These are phyloP conservation scores for Pseudogymnoascus sp. DNA, from an alignment of 2,329 filamentous ascomycete genomes.

Conservation along the genomic window DNA sequence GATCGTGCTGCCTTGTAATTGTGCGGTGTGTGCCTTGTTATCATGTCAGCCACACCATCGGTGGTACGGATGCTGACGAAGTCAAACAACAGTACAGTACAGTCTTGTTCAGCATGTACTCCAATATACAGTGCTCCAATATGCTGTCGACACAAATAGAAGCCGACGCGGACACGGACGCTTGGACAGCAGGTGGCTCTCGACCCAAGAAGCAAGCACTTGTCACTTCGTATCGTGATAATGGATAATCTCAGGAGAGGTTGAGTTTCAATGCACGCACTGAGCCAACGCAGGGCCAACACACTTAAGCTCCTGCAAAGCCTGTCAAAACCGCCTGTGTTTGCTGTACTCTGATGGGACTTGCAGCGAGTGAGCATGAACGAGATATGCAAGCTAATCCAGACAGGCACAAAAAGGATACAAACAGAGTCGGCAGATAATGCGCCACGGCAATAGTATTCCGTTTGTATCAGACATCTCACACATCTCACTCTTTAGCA, in stretches of 20 bases:
- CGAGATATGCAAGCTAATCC: neutral
- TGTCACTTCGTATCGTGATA: neutral
- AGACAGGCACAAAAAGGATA: neutral
- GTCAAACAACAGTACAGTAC: neutral
- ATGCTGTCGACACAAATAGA: constrained; percentile 5
- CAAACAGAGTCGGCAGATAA: neutral
- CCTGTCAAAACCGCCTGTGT: neutral
- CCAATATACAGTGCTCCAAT: neutral
- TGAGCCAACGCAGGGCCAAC: constrained; percentile 1
- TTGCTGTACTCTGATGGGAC: neutral
- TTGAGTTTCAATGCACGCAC: neutral
- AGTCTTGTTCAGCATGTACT: neutral
- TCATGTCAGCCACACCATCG: constrained; percentile 1
- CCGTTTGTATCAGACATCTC: neutral
- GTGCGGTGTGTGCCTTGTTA: neutral
- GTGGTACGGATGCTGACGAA: neutral
- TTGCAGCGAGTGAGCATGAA: neutral
- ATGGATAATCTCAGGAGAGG: neutral
- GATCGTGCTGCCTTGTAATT: constrained; percentile 1
- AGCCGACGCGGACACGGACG: neutral
- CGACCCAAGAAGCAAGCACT: neutral
- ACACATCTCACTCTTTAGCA: neutral
- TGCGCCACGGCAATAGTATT: neutral
- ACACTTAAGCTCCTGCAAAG: neutral
- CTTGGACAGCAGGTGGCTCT: neutral